Conservation (phyloP, 2,329 filamentous ascomycete species). For the Thermomyces lanuginosus region DNA sequence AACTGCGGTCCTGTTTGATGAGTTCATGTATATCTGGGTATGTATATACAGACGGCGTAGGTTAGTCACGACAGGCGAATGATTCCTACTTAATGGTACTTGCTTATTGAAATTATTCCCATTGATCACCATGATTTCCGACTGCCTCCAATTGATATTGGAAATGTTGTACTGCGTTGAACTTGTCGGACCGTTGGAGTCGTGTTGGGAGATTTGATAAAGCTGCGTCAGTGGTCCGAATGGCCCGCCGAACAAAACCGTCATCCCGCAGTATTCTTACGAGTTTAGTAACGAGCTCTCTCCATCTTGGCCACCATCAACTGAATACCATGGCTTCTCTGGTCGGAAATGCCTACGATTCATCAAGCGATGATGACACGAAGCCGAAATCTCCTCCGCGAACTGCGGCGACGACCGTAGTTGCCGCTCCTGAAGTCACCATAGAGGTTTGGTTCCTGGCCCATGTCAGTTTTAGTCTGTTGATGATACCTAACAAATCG, state of each 20-base stretch:
- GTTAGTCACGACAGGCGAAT: too few relatives aligned
- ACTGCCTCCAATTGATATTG: too few relatives aligned
- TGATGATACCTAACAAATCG: slow-evolving; percentile 21
- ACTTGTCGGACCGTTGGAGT: too few relatives aligned
- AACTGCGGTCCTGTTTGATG: too few relatives aligned
- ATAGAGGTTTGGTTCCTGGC: slow-evolving; percentile 38
- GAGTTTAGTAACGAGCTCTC: background rate
- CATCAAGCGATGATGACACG: slow-evolving; percentile 34
- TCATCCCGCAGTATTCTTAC: slow-evolving; percentile 2
- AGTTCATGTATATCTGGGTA: too few relatives aligned
- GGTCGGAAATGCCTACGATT: slow-evolving; percentile 30
- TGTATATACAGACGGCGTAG: too few relatives aligned
- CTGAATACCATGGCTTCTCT: slow-evolving; percentile 25
- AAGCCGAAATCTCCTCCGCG: slow-evolving; percentile 11
- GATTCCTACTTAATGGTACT: too few relatives aligned
- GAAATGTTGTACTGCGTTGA: too few relatives aligned
- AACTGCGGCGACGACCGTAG: slow-evolving; percentile 22
- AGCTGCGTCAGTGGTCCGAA: slow-evolving; percentile 1
- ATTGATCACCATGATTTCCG: too few relatives aligned
- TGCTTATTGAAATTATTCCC: too few relatives aligned
- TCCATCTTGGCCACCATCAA: background rate
- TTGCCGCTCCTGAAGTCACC: slow-evolving; percentile 38
- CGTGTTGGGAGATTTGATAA: too few relatives aligned
- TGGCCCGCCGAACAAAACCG: slow-evolving; percentile 5
- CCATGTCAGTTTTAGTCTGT: slow-evolving; percentile 1